These are phyloP conservation scores for Achlya hypogyna DNA, from an alignment of 352 stramenopile genomes.

Conservation along the genomic window DNA sequence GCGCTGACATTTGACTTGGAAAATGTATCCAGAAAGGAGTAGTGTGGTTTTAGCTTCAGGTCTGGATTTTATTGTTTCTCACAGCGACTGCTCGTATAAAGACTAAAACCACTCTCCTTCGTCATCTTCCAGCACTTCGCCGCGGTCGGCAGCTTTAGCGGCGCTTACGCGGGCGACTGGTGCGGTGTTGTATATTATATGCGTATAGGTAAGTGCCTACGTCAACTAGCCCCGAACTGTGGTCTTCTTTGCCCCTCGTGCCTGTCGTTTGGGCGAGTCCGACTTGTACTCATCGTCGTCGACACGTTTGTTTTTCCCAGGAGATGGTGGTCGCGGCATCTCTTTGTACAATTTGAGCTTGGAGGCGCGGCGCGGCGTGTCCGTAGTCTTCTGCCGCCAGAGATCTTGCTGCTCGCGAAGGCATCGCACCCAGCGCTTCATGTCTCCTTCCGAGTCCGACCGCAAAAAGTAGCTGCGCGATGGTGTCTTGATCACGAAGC, in stretches of 20 bases:
- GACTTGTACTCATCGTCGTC: constrained; percentile 6
- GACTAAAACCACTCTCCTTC: no score
- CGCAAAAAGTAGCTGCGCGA: constrained; percentile 72
- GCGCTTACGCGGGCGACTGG: no score
- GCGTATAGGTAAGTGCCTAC: no score
- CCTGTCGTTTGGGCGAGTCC: constrained; percentile 1
- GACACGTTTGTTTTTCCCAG: not conserved
- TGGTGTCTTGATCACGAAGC: constrained; percentile 71
- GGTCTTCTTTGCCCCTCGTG: not conserved
- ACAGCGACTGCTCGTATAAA: no score
- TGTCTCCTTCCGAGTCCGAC: constrained; percentile 73
- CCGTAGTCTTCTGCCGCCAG: constrained; percentile 40
- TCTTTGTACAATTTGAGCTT: constrained; percentile 21
- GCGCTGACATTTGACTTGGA: not conserved
- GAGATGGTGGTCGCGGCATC: not conserved
- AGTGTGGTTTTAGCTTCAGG: constrained; percentile 1
- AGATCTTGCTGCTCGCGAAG: constrained; percentile 77
- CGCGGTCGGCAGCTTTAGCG: no score
- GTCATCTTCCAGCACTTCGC: no score
- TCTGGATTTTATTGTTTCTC: no score
- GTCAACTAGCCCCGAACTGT: no score
- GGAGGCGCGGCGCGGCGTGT: not conserved
- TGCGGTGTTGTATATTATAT: no score
- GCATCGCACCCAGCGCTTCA: constrained; percentile 79
- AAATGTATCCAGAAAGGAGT: not conserved